Evolutionary conservation across 2,329 filamentous ascomycete species (phyloP), one percentile per base, ranked within the genome.

Genomic region (Phaeomoniella chlamydospora): DNA sequence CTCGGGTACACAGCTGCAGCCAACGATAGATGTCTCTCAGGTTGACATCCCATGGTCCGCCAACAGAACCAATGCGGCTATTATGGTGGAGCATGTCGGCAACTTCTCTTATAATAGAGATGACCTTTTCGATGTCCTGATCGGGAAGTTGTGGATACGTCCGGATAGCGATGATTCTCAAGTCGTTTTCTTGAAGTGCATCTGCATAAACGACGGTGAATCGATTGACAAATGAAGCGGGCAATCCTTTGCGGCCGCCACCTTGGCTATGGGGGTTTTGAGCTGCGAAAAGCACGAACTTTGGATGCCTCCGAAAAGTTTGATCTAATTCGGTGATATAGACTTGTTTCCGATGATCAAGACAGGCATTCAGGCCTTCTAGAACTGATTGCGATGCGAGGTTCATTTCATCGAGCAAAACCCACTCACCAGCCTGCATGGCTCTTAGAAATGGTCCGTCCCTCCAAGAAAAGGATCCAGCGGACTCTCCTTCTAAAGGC

Each of bases 141-240:
- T 60, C 46, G 1, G 72, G 56, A 15, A 87, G 68, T 1, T 60
- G 53, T 0, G 84, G 77, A 50, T 84, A 94, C 41, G 82, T 75
- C 45, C 80, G 80, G 16, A 70, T 66, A 33, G 86, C 92, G 43
- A 98, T 96, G 33, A 80, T 64, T 40, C 79, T 70, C 40, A 98
- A 60, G 61, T 98, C 90, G 18, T 83, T 71, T 16, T 80, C 68
- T 12, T 72, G 80, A 53, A 98, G 90, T 3, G 86, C 73, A 51
- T 98, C 90, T 39, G 90, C 86, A 58, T 96, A 96, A 0, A 98
- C 92, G 13, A 98, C 88, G 26, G 92, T 90, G 55, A 98, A 98
- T 32, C 92, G 81, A 55, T 98, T 96, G 42, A 98, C 90, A 50
- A 98, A 98, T 1, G 90, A 96, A 39, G 81, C 82, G 1, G 90